Conservation (phyloP, 768 basidiomycete genomes). For the Tremella yokohamensis region DNA sequence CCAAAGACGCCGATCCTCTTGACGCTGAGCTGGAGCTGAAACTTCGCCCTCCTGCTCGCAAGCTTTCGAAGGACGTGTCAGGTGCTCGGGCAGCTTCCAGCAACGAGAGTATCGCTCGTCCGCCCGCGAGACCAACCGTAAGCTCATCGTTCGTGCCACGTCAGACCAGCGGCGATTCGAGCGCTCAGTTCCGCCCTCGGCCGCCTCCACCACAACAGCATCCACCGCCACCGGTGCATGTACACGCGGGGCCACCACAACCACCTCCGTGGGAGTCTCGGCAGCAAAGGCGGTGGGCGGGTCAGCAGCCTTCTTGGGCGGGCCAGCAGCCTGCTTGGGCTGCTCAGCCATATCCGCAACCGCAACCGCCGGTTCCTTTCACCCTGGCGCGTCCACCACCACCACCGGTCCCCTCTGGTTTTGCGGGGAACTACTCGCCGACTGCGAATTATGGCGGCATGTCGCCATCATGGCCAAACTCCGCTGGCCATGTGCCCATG, state of each 20-base stretch:
- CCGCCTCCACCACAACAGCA: not conserved
- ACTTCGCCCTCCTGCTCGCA: not conserved
- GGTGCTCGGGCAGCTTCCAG: not conserved
- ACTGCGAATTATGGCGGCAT: too few relatives aligned
- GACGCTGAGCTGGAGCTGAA: not conserved
- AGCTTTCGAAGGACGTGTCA: not conserved
- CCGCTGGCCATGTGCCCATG: not conserved
- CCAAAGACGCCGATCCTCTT: not conserved
- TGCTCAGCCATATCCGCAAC: too few relatives aligned
- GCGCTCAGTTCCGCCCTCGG: not conserved
- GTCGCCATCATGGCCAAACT: too few relatives aligned
- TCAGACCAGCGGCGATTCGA: not conserved
- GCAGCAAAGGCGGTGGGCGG: too few relatives aligned
- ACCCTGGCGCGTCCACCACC: too few relatives aligned
- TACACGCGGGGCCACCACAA: too few relatives aligned
- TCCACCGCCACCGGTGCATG: not conserved
- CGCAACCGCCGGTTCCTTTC: too few relatives aligned
- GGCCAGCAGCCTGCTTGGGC: too few relatives aligned
- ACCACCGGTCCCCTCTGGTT: too few relatives aligned
- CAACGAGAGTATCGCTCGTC: not conserved
- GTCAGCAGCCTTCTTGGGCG: too few relatives aligned
- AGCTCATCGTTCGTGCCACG: conserved; percentile 2
- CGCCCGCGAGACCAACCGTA: not conserved
- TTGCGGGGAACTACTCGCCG: too few relatives aligned
- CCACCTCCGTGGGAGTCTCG: too few relatives aligned